These are phyloP conservation scores for Phaeosphaeria sp. DNA, from an alignment of 2,329 filamentous ascomycete genomes.

Conservation along the genomic window DNA sequence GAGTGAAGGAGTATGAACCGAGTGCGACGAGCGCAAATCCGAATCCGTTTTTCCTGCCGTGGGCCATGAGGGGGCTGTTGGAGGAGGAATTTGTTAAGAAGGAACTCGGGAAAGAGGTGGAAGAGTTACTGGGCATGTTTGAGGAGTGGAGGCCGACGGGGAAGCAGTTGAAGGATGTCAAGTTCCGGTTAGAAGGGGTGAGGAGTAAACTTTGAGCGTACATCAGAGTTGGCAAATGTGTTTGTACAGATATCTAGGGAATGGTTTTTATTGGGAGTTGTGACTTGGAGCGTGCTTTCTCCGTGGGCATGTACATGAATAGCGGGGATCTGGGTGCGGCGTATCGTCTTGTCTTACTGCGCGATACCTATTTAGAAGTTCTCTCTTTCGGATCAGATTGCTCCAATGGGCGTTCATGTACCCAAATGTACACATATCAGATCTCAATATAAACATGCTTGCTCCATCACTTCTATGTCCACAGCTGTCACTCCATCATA, in stretches of 20 bases:
- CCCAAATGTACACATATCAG: slow-evolving; percentile 2
- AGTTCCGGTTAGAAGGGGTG: slow-evolving; percentile 90
- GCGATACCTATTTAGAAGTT: slow-evolving; percentile 7
- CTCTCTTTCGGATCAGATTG: neutral
- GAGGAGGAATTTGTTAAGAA: slow-evolving; percentile 91
- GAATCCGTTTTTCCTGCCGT: slow-evolving; percentile 91
- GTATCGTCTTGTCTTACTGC: slow-evolving; percentile 4
- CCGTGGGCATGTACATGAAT: neutral
- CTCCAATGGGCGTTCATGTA: neutral
- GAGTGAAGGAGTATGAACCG: slow-evolving; percentile 42
- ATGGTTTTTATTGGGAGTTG: no score
- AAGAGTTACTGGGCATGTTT: slow-evolving; percentile 82
- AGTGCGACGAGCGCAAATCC: slow-evolving; percentile 49
- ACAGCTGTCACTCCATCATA: neutral
- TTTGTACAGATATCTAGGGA: neutral
- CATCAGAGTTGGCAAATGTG: no score
- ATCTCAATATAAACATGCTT: neutral
- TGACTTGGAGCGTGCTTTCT: neutral
- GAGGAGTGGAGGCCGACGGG: slow-evolving; percentile 91
- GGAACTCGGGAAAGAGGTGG: slow-evolving; percentile 77
- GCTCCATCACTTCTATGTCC: neutral
- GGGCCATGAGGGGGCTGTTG: slow-evolving; percentile 91
- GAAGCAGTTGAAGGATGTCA: slow-evolving; percentile 94
- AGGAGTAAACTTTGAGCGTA: slow-evolving; percentile 75
- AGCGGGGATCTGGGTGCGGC: neutral